A percentile compares a stretch with the other conserved stretches of the same genome.
Evolutionary conservation across 768 basidiomycete species (phyloP).

Genomic region (Termitomyces sp.): DNA sequence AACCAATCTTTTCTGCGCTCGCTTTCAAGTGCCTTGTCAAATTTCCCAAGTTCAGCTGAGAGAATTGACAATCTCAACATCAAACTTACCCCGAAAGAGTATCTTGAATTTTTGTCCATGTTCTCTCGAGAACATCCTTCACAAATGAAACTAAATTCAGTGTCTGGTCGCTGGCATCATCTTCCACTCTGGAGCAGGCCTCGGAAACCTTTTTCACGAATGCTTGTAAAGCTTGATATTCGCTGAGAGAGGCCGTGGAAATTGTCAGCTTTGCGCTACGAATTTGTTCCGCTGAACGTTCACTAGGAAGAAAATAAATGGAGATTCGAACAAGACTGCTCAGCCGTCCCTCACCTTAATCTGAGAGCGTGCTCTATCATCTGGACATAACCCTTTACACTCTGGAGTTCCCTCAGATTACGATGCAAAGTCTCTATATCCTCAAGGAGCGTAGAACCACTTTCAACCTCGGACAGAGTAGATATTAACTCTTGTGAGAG

Average conservation of each 20-base stretch:
- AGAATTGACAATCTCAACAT: not conserved
- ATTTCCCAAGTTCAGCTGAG: slow-evolving; percentile 4
- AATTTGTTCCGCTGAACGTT: slow-evolving; percentile 51
- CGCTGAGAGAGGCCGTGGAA: slow-evolving; percentile 39
- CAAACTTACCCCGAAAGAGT: slow-evolving; percentile 53
- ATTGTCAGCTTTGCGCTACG: slow-evolving; percentile 30
- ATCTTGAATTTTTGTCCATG: slow-evolving; percentile 75
- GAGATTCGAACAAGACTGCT: not conserved
- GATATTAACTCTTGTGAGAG: slow-evolving; percentile 63
- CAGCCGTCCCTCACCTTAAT: slow-evolving; percentile 50
- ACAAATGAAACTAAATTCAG: slow-evolving; percentile 62
- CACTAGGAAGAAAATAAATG: slow-evolving; percentile 32
- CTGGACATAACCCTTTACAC: slow-evolving; percentile 70
- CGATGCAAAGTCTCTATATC: slow-evolving; percentile 78
- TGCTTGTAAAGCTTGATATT: slow-evolving; percentile 55
- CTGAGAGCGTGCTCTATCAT: slow-evolving; percentile 65
- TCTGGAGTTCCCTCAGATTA: slow-evolving; percentile 70
- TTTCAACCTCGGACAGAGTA: slow-evolving; percentile 39
- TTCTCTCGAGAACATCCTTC: slow-evolving; percentile 53
- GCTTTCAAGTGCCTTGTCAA: slow-evolving; percentile 50
- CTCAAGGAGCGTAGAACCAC: slow-evolving; percentile 65
- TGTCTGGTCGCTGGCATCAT: slow-evolving; percentile 38
- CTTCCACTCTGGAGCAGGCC: slow-evolving; percentile 40
- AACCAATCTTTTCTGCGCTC: slow-evolving; percentile 71
- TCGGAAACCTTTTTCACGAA: slow-evolving; percentile 49